Evolutionary conservation across 805 yeast genomes (phyloP).

Genomic region (Candida patagonica): DNA sequence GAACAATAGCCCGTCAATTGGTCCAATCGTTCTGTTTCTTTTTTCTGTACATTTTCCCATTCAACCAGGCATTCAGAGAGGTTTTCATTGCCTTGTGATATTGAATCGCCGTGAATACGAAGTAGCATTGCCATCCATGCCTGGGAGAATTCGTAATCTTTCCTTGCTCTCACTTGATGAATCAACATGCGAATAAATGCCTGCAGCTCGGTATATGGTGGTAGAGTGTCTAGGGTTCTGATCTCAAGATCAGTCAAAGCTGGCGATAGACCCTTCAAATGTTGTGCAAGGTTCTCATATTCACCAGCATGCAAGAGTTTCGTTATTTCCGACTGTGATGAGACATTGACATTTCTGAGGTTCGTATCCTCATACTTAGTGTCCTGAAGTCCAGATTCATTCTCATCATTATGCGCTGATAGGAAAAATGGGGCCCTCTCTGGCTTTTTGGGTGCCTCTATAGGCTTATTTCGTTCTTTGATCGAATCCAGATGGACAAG

Average conservation of each 20-base stretch:
- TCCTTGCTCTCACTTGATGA: slow-evolving; percentile 45
- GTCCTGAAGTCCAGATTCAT: slow-evolving; percentile 24
- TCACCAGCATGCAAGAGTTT: slow-evolving; percentile 51
- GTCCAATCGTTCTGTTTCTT: slow-evolving; percentile 45
- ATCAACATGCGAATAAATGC: slow-evolving; percentile 60
- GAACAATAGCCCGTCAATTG: slow-evolving; percentile 68
- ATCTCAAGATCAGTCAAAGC: slow-evolving; percentile 78
- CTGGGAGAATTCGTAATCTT: slow-evolving; percentile 67
- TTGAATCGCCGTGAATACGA: slow-evolving; percentile 74
- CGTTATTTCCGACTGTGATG: slow-evolving; percentile 52
- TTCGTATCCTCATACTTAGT: slow-evolving; percentile 6
- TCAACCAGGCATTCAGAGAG: slow-evolving; percentile 26
- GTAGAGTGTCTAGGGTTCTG: slow-evolving; percentile 54
- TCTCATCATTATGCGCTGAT: slow-evolving; percentile 38
- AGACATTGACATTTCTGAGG: slow-evolving; percentile 6
- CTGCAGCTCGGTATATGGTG: slow-evolving; percentile 60
- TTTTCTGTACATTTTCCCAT: slow-evolving; percentile 40
- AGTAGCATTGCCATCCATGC: slow-evolving; percentile 71
- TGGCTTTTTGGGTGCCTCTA: slow-evolving; percentile 78
- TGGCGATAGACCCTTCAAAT: slow-evolving; percentile 57
- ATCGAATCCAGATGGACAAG: slow-evolving; percentile 75
- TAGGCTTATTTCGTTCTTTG: slow-evolving; percentile 80
- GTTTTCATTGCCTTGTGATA: slow-evolving; percentile 26
- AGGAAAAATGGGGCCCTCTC: slow-evolving; percentile 77
- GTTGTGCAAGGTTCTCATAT: slow-evolving; percentile 43